Percentiles rank a stretch among this genome's conserved stretches.
Conservation (phyloP, 306 rosid genomes). For the Ammopiptanthus mongolicus region DNA sequence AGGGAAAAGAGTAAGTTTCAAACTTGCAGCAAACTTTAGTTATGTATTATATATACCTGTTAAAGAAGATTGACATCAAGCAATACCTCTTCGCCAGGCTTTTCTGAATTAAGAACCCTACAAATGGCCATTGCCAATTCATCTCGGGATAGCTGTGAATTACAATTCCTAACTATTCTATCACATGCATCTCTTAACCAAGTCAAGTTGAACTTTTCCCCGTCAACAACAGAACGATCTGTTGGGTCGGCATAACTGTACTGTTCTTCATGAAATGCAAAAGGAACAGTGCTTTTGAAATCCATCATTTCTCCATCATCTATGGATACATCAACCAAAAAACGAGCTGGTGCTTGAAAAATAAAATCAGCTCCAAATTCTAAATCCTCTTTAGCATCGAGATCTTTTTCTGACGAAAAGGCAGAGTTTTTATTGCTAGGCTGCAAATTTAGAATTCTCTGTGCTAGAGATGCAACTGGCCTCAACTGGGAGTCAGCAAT, state of each 20-base stretch:
- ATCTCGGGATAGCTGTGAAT: conserved; percentile 57
- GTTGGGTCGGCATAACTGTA: conserved; percentile 17
- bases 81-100: conserved; percentile 91
- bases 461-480: conserved; percentile 65
- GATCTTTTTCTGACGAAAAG: conserved; percentile 25
- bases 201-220: conserved; percentile 54
- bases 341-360: conserved; percentile 76
- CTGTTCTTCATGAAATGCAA: conserved; percentile 39
- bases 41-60: not conserved
- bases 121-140: conserved; percentile 93
- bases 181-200: conserved; percentile 88
- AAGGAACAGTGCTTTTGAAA: conserved; percentile 39
- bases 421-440: conserved; percentile 36
- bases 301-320: conserved; percentile 60
- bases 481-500: conserved; percentile 58
- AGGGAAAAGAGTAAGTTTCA: conserved; percentile 12
- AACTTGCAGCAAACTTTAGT: conserved; percentile 13
- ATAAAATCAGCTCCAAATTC: conserved; percentile 88
- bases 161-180: conserved; percentile 45
- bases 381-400: conserved; percentile 28
- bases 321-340: conserved; percentile 68
- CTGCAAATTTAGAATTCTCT: conserved; percentile 53
- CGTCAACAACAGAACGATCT: conserved; percentile 31
- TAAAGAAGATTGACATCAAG: conserved; percentile 10
- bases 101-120: conserved; percentile 85